These are phyloP conservation scores for Polygonum maritimum DNA, from an alignment of 148 eudicot genomes.

Conservation along the genomic window DNA sequence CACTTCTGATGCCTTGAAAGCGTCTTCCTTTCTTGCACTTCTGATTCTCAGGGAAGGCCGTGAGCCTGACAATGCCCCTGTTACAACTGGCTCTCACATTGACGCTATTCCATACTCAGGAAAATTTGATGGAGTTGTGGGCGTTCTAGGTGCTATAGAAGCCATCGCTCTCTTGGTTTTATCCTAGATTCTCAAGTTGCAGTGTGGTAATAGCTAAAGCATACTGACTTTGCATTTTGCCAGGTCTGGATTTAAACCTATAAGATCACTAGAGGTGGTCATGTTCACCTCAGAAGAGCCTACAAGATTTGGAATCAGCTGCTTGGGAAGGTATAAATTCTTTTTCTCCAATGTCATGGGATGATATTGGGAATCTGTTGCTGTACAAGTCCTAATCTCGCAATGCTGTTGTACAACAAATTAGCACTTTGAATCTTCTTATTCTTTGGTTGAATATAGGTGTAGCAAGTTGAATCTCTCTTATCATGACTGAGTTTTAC, in stretches of 20 bases:
- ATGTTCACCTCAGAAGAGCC: conserved; percentile 99
- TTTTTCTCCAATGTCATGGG: background rate
- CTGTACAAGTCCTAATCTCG: too few relatives aligned
- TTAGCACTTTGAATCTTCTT: background rate
- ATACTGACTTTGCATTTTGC: conserved; percentile 14
- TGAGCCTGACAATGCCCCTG: conserved; percentile 63
- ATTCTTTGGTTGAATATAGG: background rate
- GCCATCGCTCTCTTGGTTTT: too few relatives aligned
- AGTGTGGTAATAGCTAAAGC: background rate
- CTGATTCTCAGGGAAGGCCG: conserved; percentile 56
- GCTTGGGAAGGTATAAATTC: conserved; percentile 71
- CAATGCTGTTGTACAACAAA: too few relatives aligned
- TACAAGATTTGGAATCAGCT: conserved; percentile 91
- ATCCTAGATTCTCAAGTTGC: too few relatives aligned
- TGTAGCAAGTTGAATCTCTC: background rate
- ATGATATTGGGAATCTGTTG: background rate
- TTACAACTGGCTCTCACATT: conserved; percentile 86
- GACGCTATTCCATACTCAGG: conserved; percentile 99
- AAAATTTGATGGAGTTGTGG: conserved; percentile 94
- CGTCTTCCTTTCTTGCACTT: too few relatives aligned
- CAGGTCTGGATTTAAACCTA: conserved; percentile 93
- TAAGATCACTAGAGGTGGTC: conserved; percentile 81
- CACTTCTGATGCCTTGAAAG: too few relatives aligned
- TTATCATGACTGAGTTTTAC: background rate
- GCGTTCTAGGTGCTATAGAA: conserved; percentile 96